These are phyloP conservation scores for Vigna radiata DNA, from an alignment of 306 rosid species.

Conservation along the genomic window DNA sequence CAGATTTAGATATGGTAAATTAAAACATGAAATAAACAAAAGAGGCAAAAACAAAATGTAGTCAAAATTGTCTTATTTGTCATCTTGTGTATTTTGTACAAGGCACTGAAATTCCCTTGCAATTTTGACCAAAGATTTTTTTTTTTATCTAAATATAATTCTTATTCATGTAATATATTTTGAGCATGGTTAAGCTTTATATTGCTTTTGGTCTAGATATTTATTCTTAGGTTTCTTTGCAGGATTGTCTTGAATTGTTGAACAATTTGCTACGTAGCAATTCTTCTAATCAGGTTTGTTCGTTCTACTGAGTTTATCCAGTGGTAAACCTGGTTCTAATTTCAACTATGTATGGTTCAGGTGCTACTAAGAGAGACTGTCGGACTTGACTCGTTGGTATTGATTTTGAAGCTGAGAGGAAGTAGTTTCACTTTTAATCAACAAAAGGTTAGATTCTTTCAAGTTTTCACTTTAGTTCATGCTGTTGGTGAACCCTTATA, in stretches of 20 bases:
- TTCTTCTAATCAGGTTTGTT: constrained; percentile 81
- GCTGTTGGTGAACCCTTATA: constrained; percentile 43
- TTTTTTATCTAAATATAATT: neutral
- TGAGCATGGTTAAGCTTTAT: neutral
- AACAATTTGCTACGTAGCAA: constrained; percentile 74
- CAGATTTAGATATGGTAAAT: neutral
- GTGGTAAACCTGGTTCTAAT: constrained; percentile 32
- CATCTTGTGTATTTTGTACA: neutral
- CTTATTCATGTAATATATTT: constrained; percentile 1
- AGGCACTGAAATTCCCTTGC: neutral
- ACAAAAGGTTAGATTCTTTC: constrained; percentile 79
- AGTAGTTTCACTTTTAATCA: constrained; percentile 70
- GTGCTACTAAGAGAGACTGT: constrained; percentile 80
- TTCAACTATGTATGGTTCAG: constrained; percentile 50
- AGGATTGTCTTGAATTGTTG: constrained; percentile 85
- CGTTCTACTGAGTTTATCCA: constrained; percentile 30
- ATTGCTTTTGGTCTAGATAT: constrained; percentile 28
- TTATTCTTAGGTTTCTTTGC: constrained; percentile 51
- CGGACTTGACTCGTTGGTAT: constrained; percentile 78
- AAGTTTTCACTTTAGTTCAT: constrained; percentile 32
- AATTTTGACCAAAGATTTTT: neutral
- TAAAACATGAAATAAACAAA: neutral
- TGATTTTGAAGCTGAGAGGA: constrained; percentile 75
- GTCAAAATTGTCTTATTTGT: constrained; percentile 13
- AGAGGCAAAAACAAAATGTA: neutral